Evolutionary conservation across 2,329 filamentous ascomycete species (phyloP), one percentile per base, ranked within the genome.

Genomic region (Pyrenochaeta sp.): DNA sequence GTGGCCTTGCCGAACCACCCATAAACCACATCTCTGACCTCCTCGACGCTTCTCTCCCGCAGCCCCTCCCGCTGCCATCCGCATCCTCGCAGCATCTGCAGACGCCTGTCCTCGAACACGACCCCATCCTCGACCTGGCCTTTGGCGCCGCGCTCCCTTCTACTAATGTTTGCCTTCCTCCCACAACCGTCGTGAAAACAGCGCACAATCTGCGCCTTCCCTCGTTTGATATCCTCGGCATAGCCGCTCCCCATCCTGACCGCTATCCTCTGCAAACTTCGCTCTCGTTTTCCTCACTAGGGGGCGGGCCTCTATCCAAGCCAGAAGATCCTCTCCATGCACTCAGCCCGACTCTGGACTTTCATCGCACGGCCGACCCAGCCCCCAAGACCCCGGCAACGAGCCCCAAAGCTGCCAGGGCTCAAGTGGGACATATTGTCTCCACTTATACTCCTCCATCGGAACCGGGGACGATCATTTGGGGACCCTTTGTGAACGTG

Each of bases 181-280:
- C 67, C 20, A 60, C 65, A 22, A 60, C 59, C n/a, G 48, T 65
- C 24, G 32, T 57, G 29, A 72, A 61, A 47, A 57, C 61, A 20
- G 58, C 63, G 29, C 68, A 66, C 42, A 71, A 64, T 45, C 65
- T 83, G 27, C 76, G 79, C 39, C 72, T 83, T 11, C 80, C 79
- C 4, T 78, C 79, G 2, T 81, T 82, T 57, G 74, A 81, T 41
- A 67, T 73, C 13, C 69, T 81, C 35, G 78, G 77, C 22, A 80
- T 80, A 44, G 73, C 74, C 38, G 69, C 72, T 35, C 75, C 77
- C 31, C 72, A 76, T 65, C 72, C 75, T 48, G 69, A 76, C 57
- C 61, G 68, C 49, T 55, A 71, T 36, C 53, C 53, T 32, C 55
- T 60, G 32, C 61, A 48, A 44, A 35, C 57, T 28, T 48, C 46